Evolutionary conservation across 1,284 basidiomycete genomes (phyloP).

Genomic region (Phenoliferia sp.): DNA sequence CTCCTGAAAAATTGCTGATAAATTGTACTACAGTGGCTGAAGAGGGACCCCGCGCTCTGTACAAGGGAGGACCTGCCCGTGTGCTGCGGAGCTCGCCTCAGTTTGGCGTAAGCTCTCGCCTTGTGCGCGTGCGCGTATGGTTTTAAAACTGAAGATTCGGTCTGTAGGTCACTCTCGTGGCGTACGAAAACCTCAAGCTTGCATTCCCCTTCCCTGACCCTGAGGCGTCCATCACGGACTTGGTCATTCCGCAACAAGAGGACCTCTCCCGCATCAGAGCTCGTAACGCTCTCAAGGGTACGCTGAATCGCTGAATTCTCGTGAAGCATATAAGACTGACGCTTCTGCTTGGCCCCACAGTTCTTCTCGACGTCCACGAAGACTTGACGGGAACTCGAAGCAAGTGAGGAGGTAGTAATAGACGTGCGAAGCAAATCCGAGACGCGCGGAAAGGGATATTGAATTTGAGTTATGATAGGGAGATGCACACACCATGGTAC

Average conservation of each 20-base stretch:
- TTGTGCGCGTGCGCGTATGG: constrained; percentile 45
- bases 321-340: neutral
- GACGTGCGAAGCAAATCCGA: neutral
- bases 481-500: too few relatives aligned
- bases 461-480: too few relatives aligned
- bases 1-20: neutral
- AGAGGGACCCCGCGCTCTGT: constrained; percentile 83
- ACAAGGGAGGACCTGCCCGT: constrained; percentile 92
- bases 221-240: constrained; percentile 52
- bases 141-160: constrained; percentile 44
- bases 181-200: constrained; percentile 74
- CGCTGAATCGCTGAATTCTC: neutral
- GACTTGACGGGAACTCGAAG: constrained; percentile 10
- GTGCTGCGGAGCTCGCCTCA: constrained; percentile 65
- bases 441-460: neutral
- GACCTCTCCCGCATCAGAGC: constrained; percentile 83
- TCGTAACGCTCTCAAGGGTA: constrained; percentile 69
- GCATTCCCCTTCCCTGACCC: constrained; percentile 50
- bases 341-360: neutral
- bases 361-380: constrained; percentile 25
- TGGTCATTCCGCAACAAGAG: constrained; percentile 60
- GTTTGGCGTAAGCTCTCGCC: constrained; percentile 25
- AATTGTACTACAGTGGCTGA: constrained; percentile 46
- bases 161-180: constrained; percentile 84
- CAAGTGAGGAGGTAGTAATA: neutral